Evolutionary conservation across 305 asterid genomes (phyloP).

Genomic region (Euphrasia arctica): DNA sequence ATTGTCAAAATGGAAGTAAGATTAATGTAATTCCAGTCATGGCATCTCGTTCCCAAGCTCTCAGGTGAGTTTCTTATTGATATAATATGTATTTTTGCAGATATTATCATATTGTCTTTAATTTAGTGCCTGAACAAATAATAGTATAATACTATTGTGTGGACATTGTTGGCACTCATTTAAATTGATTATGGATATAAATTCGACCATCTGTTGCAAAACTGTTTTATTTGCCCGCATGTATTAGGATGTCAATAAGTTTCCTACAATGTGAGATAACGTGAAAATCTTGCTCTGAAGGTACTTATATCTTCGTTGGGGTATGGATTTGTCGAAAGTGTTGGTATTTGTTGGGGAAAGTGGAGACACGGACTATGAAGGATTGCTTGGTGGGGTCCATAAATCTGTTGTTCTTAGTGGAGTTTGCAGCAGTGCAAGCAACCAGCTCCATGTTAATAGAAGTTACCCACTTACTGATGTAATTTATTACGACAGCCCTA

Average conservation of each 20-base stretch:
- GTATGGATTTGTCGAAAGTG: constrained; percentile 82
- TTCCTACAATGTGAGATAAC: constrained; percentile 12
- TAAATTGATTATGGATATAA: background rate
- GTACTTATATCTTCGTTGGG: constrained; percentile 96
- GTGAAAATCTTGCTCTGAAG: constrained; percentile 35
- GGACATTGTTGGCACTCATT: background rate
- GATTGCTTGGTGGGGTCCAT: constrained; percentile 86
- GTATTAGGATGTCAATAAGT: background rate
- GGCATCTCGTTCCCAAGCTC: constrained; percentile 99
- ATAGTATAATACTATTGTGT: background rate
- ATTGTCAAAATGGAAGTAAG: constrained; percentile 87
- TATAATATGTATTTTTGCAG: constrained; percentile 3
- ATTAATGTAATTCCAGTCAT: constrained; percentile 87
- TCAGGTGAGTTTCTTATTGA: constrained; percentile 47
- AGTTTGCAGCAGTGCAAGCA: constrained; percentile 52
- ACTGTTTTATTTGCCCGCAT: background rate
- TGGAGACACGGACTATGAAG: constrained; percentile 99
- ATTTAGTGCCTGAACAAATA: background rate
- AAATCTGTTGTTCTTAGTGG: constrained; percentile 81
- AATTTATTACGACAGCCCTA: constrained; percentile 63
- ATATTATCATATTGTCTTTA: constrained; percentile 1
- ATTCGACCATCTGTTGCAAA: background rate
- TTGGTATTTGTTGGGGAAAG: constrained; percentile 96
- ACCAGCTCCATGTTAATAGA: constrained; percentile 66
- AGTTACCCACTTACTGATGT: constrained; percentile 82